phyloP scores from a whole-genome alignment of 192 early-diverging fungal genomes.

The Podila epigama region DNA sequence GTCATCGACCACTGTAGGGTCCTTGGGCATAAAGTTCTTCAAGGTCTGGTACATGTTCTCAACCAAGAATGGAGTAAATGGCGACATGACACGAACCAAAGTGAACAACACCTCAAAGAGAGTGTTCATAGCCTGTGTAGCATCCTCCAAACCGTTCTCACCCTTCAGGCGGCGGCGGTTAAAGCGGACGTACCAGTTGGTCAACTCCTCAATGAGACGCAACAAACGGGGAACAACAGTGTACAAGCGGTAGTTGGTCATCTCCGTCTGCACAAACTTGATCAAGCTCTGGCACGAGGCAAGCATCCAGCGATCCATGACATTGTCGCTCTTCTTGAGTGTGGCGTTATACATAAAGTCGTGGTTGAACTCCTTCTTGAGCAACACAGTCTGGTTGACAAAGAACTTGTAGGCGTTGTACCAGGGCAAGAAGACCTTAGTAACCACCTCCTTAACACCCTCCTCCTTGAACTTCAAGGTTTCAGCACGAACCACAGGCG shows the following conservation, averaged over 20 bases:
- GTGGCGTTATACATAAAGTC: conserved; percentile 85
- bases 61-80: conserved; percentile 97
- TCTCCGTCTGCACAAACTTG: conserved; percentile 91
- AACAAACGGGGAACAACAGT: conserved; percentile 95
- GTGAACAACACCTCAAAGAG: conserved; percentile 97
- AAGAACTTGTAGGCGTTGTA: conserved; percentile 99
- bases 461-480: conserved; percentile 96
- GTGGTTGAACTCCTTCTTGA: conserved; percentile 85
- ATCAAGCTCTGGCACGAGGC: conserved; percentile 95
- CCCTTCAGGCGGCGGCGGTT: conserved; percentile 98
- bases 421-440: conserved; percentile 97
- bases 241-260: conserved; percentile 96
- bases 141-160: conserved; percentile 88
- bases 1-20: conserved; percentile 67
- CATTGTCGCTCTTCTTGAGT: conserved; percentile 78
- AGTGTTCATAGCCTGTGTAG: conserved; percentile 86
- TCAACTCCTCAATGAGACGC: conserved; percentile 89
- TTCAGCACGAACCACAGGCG: conserved; percentile 96
- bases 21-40: conserved; percentile 73
- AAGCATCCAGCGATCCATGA: conserved; percentile 99
- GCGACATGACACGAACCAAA: conserved; percentile 89
- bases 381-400: conserved; percentile 83
- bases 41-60: conserved; percentile 98
- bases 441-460: conserved; percentile 93
- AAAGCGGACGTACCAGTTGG: conserved; percentile 99